phyloP scores from a whole-genome alignment of 305 asterid species.

The Fraxinus baroniana region DNA sequence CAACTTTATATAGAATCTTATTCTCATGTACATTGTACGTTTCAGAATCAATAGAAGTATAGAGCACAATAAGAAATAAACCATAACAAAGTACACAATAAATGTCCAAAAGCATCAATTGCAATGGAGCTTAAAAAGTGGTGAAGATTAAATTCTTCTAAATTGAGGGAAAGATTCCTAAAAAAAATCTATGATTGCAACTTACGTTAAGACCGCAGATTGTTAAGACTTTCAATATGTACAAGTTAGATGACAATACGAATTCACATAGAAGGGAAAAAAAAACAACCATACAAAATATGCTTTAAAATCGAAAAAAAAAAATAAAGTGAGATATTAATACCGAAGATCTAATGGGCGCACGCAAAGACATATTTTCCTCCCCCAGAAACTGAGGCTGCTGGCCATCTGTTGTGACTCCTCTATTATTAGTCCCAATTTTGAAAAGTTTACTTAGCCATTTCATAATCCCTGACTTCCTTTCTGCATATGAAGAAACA shows the following conservation, averaged over 20 bases:
- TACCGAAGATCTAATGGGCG: conserved; percentile 73
- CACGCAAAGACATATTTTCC: conserved; percentile 73
- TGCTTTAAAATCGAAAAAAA: conserved; percentile 9
- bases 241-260: neutral
- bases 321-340: conserved; percentile 11
- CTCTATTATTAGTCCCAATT: conserved; percentile 45
- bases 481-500: conserved; percentile 68
- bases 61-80: neutral
- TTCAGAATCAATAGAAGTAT: neutral
- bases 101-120: neutral
- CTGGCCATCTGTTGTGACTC: conserved; percentile 35
- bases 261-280: neutral
- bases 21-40: neutral
- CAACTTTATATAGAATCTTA: neutral
- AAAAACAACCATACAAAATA: neutral
- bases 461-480: conserved; percentile 78
- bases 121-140: neutral
- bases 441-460: conserved; percentile 77
- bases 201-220: neutral
- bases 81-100: neutral
- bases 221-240: neutral
- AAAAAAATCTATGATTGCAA: neutral
- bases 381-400: conserved; percentile 74
- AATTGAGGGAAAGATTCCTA: neutral
- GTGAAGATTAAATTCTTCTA: neutral